Evolutionary conservation across 805 yeast genomes (phyloP), one percentile per base, ranked within the genome.

Genomic region (Metschnikowia lochheadii): DNA sequence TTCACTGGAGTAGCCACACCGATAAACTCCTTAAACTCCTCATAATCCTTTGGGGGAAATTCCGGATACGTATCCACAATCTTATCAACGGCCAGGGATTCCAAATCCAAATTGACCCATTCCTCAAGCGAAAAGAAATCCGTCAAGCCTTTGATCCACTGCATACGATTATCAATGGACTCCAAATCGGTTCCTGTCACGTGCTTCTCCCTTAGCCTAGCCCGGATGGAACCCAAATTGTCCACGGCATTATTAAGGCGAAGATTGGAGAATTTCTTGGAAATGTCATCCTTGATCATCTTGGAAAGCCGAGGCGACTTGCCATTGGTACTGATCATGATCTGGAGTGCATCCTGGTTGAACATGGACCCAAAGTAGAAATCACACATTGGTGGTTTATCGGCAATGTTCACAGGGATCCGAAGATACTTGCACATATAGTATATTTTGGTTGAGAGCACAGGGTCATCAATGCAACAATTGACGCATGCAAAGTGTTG

Each of bases 311-410:
- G 68, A 0, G 96, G 96, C 2, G 91, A 84, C 58, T 83, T 80
- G 3, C 96, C 95, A 64, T 87, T 87, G 11, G 96, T 87, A 37
- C 89, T 81, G 13, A 88, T 85, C 91, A 88, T 84, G 36, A 88
- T 76, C 62, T 87, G 94, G 45, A 88, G 69, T 14, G 83, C 80
- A 14, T 91, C 94, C 55, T 79, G 80, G 60, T 87, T 76, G 64
- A 80, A 82, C 70, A 85, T 82, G 21, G 91, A 80, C 1, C 96
- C 96, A 65, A 88, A 88, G 69, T 87, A 88, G 66, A 87, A 88
- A 65, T 88, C 96, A 69, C 96, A 88, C 52, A 81, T 70, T n/a
- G 79, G 78, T 2, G 96, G 95, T 54, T 85, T 85, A 64, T 88
- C 96, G 1, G 96, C 96, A 37, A 87, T 84, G 61, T 88, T 88